phyloP scores from a whole-genome alignment of 495 filamentous ascomycete genomes.

The Tuber microsphaerosporum region DNA sequence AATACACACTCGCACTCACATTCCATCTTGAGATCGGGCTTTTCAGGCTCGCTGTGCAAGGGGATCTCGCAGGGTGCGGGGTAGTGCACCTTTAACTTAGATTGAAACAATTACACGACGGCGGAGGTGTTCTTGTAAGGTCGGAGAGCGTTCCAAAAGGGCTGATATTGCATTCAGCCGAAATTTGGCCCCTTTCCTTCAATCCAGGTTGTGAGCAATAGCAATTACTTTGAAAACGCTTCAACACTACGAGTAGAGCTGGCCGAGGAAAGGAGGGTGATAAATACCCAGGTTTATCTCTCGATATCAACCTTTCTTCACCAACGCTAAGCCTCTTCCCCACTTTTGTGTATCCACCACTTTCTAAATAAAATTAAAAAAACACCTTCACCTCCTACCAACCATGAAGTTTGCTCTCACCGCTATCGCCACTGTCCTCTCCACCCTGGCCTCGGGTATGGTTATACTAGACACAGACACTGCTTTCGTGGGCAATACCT shows the following conservation, averaged over 20 bases:
- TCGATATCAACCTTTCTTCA: not conserved
- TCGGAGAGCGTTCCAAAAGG: no score
- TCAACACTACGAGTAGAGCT: not conserved
- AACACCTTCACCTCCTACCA: not conserved
- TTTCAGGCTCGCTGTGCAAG: not conserved
- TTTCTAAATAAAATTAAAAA: not conserved
- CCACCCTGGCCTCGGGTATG: not conserved
- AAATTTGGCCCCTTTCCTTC: no score
- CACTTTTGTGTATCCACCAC: not conserved
- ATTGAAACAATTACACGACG: not conserved
- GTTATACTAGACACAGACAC: not conserved
- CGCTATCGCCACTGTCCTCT: not conserved
- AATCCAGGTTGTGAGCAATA: no score
- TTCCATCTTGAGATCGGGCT: not conserved
- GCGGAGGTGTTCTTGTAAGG: not conserved
- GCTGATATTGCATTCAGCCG: no score
- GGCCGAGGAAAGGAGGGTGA: not conserved
- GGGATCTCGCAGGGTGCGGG: not conserved
- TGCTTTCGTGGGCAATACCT: rapidly evolving
- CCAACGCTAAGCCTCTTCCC: not conserved
- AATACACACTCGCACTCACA: not conserved
- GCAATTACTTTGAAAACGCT: no score
- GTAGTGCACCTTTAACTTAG: not conserved
- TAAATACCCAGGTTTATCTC: not conserved
- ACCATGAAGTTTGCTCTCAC: not conserved